Conservation (phyloP, 139 green algal genomes). For the Closterium sp. region DNA sequence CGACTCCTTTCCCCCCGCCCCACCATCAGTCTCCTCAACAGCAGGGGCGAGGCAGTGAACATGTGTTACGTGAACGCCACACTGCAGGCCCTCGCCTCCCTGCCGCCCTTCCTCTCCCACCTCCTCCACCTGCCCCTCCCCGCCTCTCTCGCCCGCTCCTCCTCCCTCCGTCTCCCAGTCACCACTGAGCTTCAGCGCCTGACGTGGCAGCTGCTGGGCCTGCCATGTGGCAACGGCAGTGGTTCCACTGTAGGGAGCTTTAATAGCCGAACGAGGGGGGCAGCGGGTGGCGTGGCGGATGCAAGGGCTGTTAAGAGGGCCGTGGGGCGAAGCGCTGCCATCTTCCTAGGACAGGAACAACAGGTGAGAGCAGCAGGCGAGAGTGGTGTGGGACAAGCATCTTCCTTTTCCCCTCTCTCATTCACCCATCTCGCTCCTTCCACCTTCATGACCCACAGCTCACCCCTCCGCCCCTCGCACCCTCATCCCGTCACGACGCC, state of each 20-base stretch:
- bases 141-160: background rate
- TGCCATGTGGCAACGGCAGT: background rate
- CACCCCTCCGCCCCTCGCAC: too few species aligned
- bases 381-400: too few species aligned
- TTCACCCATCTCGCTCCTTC: too few species aligned
- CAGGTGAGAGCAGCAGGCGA: background rate
- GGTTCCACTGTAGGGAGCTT: background rate
- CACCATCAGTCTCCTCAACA: background rate
- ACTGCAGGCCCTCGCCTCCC: background rate
- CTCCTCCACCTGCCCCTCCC: background rate
- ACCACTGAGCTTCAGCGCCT: background rate
- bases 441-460: too few species aligned
- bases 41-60: background rate
- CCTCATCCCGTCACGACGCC: too few species aligned
- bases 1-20: too few species aligned
- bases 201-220: background rate
- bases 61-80: background rate
- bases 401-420: too few species aligned
- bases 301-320: background rate
- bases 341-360: background rate
- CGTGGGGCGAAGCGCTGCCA: background rate
- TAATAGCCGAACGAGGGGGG: background rate
- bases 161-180: background rate
- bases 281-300: background rate
- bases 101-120: background rate